These are phyloP conservation scores for Cryptococcus floricola DNA, from an alignment of 1,284 basidiomycete species.

Conservation along the genomic window DNA sequence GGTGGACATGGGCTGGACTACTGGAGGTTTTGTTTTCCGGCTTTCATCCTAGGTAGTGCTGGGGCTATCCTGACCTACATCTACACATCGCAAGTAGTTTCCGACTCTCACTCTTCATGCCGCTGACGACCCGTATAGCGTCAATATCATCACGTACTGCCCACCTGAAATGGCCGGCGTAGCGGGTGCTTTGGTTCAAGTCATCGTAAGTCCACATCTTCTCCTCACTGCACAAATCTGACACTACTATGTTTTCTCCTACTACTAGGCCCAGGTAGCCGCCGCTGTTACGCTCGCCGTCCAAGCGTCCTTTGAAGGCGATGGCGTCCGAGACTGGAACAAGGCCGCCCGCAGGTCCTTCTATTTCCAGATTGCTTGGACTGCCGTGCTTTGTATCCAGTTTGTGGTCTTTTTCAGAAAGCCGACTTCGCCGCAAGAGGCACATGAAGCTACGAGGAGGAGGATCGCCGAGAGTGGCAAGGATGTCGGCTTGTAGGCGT, in stretches of 20 bases:
- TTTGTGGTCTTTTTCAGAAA: conserved; percentile 31
- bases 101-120: too few relatives aligned
- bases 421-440: conserved; percentile 27
- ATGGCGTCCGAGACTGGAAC: conserved; percentile 32
- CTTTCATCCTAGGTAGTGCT: conserved; percentile 23
- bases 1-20: conserved; percentile 40
- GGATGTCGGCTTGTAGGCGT: conserved; percentile 8
- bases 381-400: conserved; percentile 21
- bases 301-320: conserved; percentile 40
- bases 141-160: conserved; percentile 33
- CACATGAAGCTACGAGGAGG: conserved; percentile 30
- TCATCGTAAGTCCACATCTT: conserved; percentile 15
- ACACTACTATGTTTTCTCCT: background rate
- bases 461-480: conserved; percentile 23
- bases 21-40: conserved; percentile 42
- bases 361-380: conserved; percentile 38
- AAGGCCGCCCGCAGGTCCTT: conserved; percentile 21
- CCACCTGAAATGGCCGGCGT: conserved; percentile 44
- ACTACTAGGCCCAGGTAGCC: conserved; percentile 26
- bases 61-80: conserved; percentile 29
- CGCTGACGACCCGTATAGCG: background rate
- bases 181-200: conserved; percentile 41
- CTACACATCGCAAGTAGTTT: conserved; percentile 14
- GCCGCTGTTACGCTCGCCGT: conserved; percentile 41
- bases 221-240: too few relatives aligned